Conservation (phyloP, 2,329 filamentous ascomycete genomes). For the Claviceps humidiphila region DNA sequence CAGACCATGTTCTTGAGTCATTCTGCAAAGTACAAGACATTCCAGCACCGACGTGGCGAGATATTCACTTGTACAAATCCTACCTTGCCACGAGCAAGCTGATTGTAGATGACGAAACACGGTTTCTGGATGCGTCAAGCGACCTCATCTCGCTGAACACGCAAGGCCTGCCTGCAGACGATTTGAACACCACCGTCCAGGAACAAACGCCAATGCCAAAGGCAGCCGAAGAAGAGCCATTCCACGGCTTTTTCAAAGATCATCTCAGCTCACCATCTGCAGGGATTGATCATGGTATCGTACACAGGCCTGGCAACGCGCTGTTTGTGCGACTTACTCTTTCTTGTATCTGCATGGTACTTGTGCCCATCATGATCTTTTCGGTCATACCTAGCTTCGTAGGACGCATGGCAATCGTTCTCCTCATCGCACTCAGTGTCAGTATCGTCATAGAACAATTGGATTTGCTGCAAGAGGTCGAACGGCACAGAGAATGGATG, state of each 20-base stretch:
- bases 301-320: background rate
- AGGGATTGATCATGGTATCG: background rate
- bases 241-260: slow-evolving; percentile 3
- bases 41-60: slow-evolving; percentile 32
- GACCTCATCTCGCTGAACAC: slow-evolving; percentile 36
- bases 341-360: slow-evolving; percentile 20
- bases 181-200: slow-evolving; percentile 9
- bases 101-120: slow-evolving; percentile 45
- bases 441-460: slow-evolving; percentile 17
- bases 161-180: slow-evolving; percentile 4
- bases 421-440: slow-evolving; percentile 36
- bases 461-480: slow-evolving; percentile 8
- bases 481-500: slow-evolving; percentile 11
- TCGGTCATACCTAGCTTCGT: slow-evolving; percentile 41
- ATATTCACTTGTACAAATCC: slow-evolving; percentile 32
- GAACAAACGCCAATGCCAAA: slow-evolving; percentile 13
- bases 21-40: slow-evolving; percentile 40
- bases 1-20: slow-evolving; percentile 46
- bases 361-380: slow-evolving; percentile 47
- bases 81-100: slow-evolving; percentile 43
- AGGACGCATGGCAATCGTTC: slow-evolving; percentile 43
- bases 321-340: slow-evolving; percentile 2
- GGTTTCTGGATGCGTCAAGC: slow-evolving; percentile 41
- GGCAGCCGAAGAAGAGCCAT: slow-evolving; percentile 3
- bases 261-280: slow-evolving; percentile 2